phyloP scores from a whole-genome alignment of 2,329 filamentous ascomycete genomes.

The Cylindrodendrum hubeiense region DNA sequence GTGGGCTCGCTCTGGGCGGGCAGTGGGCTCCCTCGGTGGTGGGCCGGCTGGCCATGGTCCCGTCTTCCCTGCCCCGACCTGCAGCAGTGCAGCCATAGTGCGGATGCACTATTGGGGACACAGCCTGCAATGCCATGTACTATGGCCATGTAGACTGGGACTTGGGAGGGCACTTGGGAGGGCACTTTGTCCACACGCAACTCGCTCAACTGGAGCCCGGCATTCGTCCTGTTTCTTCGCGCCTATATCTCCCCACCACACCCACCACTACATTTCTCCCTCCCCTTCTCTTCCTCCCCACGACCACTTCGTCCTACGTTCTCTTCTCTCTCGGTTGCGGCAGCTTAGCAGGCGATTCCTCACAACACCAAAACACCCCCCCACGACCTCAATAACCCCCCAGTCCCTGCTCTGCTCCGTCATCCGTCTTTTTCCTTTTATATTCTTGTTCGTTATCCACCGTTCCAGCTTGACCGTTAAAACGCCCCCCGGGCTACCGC shows the following conservation, averaged over 20 bases:
- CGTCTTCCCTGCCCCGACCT: conserved; percentile 15
- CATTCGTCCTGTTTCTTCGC: not conserved
- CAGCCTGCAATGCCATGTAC: conserved; percentile 32
- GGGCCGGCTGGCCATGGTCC: conserved; percentile 37
- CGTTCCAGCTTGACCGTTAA: conserved; percentile 16
- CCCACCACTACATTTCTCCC: conserved; percentile 54
- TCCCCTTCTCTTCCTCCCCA: conserved; percentile 60
- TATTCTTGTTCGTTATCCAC: conserved; percentile 50
- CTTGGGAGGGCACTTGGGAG: not conserved
- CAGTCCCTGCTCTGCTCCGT: conserved; percentile 59
- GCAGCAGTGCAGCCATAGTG: conserved; percentile 26
- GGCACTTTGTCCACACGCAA: conserved; percentile 10
- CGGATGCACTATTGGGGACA: conserved; percentile 31
- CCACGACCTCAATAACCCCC: conserved; percentile 27
- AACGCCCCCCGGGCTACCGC: conserved; percentile 18
- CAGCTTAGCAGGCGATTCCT: conserved; percentile 69
- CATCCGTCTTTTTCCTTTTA: conserved; percentile 62
- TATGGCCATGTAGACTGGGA: not conserved
- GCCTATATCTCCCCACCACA: conserved; percentile 58
- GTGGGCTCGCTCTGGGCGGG: not conserved
- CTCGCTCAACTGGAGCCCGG: not conserved
- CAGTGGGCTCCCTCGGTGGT: conserved; percentile 41
- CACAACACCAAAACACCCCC: conserved; percentile 10
- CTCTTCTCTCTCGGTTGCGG: conserved; percentile 68
- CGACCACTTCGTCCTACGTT: conserved; percentile 69